A percentile compares a stretch with the other conserved stretches of the same genome.
Conservation (phyloP, 345 rosid genomes). For the Hirschfeldia incana region DNA sequence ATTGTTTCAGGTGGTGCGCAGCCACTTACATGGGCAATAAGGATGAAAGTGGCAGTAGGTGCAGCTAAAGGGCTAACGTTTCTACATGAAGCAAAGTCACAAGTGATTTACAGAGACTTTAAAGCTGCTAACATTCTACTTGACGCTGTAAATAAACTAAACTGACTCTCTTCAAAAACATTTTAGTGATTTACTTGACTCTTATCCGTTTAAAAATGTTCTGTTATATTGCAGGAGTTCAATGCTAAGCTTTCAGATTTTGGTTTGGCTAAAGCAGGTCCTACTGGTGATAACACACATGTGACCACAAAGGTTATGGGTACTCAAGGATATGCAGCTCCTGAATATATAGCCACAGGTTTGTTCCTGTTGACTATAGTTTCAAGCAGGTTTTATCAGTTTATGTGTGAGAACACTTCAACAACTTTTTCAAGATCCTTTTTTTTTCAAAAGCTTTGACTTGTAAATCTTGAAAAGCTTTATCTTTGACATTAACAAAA, state of each 20-base stretch:
- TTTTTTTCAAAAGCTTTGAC: constrained; percentile 10
- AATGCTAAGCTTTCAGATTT: constrained; percentile 91
- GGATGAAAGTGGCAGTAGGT: constrained; percentile 93
- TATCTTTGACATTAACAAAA: not conserved
- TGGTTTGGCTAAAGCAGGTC: constrained; percentile 97
- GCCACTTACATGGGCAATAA: constrained; percentile 87
- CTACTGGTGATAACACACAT: constrained; percentile 94
- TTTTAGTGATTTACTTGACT: not conserved
- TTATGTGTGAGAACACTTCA: not conserved
- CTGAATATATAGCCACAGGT: constrained; percentile 99
- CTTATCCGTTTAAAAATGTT: not conserved
- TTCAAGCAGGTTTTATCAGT: not conserved
- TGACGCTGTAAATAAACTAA: constrained; percentile 66
- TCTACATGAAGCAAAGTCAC: constrained; percentile 89
- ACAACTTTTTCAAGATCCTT: not conserved
- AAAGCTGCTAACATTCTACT: constrained; percentile 96
- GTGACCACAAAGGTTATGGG: constrained; percentile 98
- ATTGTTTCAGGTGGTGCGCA: constrained; percentile 70
- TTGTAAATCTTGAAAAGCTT: not conserved
- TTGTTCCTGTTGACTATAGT: not conserved
- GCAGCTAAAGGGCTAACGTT: constrained; percentile 94
- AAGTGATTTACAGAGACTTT: constrained; percentile 94
- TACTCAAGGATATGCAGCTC: constrained; percentile 96
- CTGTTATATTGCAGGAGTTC: constrained; percentile 77
- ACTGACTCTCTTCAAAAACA: not conserved